These are phyloP conservation scores for Pseudonitzschia delicatissima DNA, from an alignment of 108 stramenopile species.

Conservation along the genomic window DNA sequence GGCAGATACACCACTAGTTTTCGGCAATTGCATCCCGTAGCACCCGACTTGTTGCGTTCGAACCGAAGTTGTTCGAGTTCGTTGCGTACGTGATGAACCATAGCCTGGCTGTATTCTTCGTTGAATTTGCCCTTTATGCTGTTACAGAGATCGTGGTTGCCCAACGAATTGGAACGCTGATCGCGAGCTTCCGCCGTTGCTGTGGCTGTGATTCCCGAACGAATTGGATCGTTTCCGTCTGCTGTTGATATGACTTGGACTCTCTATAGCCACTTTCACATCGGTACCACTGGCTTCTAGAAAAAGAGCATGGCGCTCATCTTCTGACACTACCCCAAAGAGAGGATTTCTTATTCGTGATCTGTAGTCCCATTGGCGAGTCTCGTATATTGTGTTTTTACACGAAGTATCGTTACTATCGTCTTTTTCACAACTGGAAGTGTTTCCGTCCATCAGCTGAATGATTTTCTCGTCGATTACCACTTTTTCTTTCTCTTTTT, in stretches of 20 bases:
- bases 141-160: background rate
- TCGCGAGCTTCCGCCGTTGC: conserved; percentile 3
- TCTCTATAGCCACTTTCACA: background rate
- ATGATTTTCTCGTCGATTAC: conserved; percentile 20
- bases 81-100: conserved; percentile 67
- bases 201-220: conserved; percentile 5
- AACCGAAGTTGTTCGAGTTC: conserved; percentile 75
- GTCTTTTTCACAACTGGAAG: conserved; percentile 12
- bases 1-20: conserved; percentile 70
- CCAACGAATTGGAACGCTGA: conserved; percentile 6
- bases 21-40: conserved; percentile 77
- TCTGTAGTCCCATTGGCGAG: conserved; percentile 78
- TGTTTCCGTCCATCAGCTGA: conserved; percentile 5
- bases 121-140: conserved; percentile 28
- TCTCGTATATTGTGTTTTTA: conserved; percentile 46
- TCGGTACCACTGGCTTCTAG: background rate
- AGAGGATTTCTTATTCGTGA: conserved; percentile 46
- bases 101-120: conserved; percentile 36
- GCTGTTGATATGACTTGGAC: background rate
- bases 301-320: conserved; percentile 31
- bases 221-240: conserved; percentile 35
- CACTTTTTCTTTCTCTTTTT: conserved; percentile 11
- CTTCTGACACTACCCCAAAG: conserved; percentile 39
- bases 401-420: conserved; percentile 11
- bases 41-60: conserved; percentile 46